Evolutionary conservation across 78 protist species (phyloP), one percentile per base, ranked within the genome.

Genomic region (Dictyostelium citrinum): DNA sequence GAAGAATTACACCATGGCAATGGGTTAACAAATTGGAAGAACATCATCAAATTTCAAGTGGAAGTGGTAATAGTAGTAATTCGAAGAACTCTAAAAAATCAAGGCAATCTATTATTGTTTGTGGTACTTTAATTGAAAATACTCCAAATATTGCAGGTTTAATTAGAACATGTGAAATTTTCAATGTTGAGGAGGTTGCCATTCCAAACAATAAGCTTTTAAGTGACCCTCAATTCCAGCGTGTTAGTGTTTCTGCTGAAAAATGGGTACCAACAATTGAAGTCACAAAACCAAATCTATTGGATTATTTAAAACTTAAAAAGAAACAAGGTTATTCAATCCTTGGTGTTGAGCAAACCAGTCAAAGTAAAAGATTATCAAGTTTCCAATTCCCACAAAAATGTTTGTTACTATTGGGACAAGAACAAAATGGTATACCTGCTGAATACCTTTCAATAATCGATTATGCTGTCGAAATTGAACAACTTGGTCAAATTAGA

Each of bases 401-500:
- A 45, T 82, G 84, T 49, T 55, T 97, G 10, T 39, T 97, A 35
- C 64, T 97, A 20, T 67, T 97, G 11, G 98, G 98, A 9, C 84
- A 81, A 76, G 98, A 97, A 84, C 82, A 81, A 37, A 90, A 95
- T 55, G 98, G 98, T 81, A 90, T 96, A 0, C 98, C 98, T 22
- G 85, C 86, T 12, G 85, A 88, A 17, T 88, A 68, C 35, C 43
- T 88, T 67, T 60, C 81, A 22, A 45, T 88, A 16, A 83, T 88
- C 5, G 93, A 88, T 43, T 86, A 86, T 86, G 82, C 97, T 37
- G 33, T 97, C 12, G 98, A 97, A 79, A 97, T 97, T 31, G 97
- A 97, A 55, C 98, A 97, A 83, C 81, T 92, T 24, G 98, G 98
- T 17, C 55, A 96, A 60, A 91, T 97, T n/a, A 91, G 98, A n/a